A percentile compares a stretch with the other conserved stretches of the same genome.
These are phyloP conservation scores for Scedosporium apiospermum DNA, from an alignment of 2,329 filamentous ascomycete genomes.

Conservation along the genomic window DNA sequence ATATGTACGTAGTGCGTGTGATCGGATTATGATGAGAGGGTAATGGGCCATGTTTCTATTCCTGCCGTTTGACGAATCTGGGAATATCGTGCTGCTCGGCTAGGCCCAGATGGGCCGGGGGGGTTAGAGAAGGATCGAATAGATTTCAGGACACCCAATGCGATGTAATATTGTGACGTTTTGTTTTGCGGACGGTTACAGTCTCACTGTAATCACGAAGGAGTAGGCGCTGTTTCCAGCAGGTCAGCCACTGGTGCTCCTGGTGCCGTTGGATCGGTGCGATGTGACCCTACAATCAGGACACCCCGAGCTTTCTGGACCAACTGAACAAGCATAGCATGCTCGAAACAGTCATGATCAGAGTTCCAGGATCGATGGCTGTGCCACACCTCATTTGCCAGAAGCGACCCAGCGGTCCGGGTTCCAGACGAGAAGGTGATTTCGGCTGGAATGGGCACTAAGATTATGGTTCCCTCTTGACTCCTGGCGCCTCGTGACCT, in stretches of 20 bases:
- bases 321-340: background rate
- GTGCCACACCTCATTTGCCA: too few species aligned
- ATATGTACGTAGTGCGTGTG: background rate
- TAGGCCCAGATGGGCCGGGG: background rate
- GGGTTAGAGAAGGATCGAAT: too few species aligned
- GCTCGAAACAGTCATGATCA: background rate
- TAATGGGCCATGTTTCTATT: background rate
- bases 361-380: too few species aligned
- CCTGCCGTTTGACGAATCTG: background rate
- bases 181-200: too few species aligned
- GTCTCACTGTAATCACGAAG: too few species aligned
- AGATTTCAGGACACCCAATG: too few species aligned
- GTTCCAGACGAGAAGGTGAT: background rate
- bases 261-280: background rate
- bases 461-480: background rate
- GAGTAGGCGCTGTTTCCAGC: background rate
- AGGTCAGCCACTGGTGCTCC: too few species aligned
- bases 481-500: background rate
- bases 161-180: too few species aligned
- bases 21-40: background rate
- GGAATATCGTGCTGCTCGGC: background rate
- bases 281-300: background rate
- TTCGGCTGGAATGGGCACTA: background rate
- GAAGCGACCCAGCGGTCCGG: background rate
- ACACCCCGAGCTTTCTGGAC: background rate